A percentile compares a stretch with the other conserved stretches of the same genome.
phyloP scores from a whole-genome alignment of 2,329 filamentous ascomycete genomes.

The Dryadomyces quercus-mongolicae region DNA sequence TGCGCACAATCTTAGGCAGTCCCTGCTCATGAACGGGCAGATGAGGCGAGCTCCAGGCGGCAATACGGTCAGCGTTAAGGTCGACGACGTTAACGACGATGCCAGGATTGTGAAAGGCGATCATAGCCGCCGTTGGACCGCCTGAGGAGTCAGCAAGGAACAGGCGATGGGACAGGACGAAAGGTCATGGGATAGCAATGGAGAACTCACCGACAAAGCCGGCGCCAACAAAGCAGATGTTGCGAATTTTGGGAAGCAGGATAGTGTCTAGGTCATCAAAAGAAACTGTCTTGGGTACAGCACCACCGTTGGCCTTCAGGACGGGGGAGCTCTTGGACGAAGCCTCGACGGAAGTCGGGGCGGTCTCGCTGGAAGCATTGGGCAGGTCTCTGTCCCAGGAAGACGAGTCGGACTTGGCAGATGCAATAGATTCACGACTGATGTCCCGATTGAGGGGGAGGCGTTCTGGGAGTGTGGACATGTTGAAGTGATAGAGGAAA shows the following conservation, averaged over 20 bases:
- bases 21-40: conserved; percentile 2
- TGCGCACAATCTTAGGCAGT: conserved; percentile 2
- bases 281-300: background rate
- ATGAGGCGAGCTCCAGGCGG: conserved; percentile 3
- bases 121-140: conserved; percentile 1
- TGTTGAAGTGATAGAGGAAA: background rate
- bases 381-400: background rate
- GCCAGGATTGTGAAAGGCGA: conserved; percentile 2
- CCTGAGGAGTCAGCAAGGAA: background rate
- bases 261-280: conserved; percentile 1
- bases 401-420: background rate
- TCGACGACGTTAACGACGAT: conserved; percentile 4
- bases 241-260: background rate
- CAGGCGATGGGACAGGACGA: background rate
- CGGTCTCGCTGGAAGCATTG: background rate
- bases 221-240: conserved; percentile 5
- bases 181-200: background rate
- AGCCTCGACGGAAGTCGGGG: background rate
- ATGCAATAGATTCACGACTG: background rate
- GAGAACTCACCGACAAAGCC: conserved; percentile 3
- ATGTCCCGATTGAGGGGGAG: background rate
- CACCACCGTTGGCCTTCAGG: background rate
- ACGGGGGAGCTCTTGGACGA: background rate
- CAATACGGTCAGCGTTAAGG: conserved; percentile 1
- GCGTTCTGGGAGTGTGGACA: background rate